Base-by-base conservation (phyloP, 176 grass and related monocot species). In the Panicum miliaceum region DNA sequence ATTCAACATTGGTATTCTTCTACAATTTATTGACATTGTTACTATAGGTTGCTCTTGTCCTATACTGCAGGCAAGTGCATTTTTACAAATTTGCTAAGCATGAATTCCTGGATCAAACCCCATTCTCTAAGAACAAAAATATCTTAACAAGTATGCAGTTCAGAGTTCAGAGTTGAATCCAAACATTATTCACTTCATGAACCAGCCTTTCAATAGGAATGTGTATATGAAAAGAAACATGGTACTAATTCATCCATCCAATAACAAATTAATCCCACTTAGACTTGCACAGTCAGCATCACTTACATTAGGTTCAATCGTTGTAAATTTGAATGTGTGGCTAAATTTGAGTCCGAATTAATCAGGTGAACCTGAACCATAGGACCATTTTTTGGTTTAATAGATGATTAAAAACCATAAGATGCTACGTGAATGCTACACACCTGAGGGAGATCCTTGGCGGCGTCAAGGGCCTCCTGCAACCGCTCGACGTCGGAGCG, bases 371-470 rank as follows among this genome's bases (percentile, higher is more conserved):
- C 69, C 0, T 7, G 51, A 73, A 79, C 4, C 15, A 59, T 42
- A 76, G 16, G 18, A 81, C 42, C 11, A 37, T 12, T 3, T 8
- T 42, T 56, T 42, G 0, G 0, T 40, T 80, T 43, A 32, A 29
- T 46, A 34, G 19, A 62, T 41, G 32, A 18, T 40, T 46, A 79
- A 48, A 50, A 64, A 66, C 4, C 0, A 18, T 47, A 72, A 64
- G 51, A 82, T 73, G 78, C 18, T 43, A 58, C 45, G 42, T 41
- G 59, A 84, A 79, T 37, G 22, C 48, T 20, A 23, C 50, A 56
- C 34, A 94, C 96, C 96, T 94, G 83, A 59, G 96, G 93, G 38
- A 99, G 96, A 35, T 96, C 96, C 84, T 96, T 90, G 27, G 91
- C 89, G 67, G 87, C 85, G 48, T 99, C 93, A 67, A 99, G 85